Conservation (phyloP, 192 early-diverging fungal species). For the Rhizophagus prolifer region DNA sequence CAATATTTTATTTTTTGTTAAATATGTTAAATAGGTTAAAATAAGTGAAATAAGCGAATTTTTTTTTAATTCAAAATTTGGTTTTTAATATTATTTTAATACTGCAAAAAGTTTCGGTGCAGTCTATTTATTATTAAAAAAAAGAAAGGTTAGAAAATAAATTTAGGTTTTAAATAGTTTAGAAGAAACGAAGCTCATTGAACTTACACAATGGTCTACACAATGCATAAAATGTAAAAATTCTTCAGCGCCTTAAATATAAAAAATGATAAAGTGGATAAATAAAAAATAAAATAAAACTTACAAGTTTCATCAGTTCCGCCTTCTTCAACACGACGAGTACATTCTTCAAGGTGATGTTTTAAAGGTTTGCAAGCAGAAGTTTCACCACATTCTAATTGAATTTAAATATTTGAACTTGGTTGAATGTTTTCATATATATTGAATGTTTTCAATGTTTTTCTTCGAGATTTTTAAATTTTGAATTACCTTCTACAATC, state of each 20-base stretch:
- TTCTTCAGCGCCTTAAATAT: slow-evolving; percentile 61
- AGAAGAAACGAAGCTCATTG: not conserved
- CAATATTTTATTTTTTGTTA: no score
- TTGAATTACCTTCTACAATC: slow-evolving; percentile 57
- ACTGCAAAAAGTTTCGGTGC: not conserved
- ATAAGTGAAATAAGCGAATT: slow-evolving; percentile 77
- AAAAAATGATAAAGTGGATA: slow-evolving; percentile 6
- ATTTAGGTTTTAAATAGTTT: not conserved
- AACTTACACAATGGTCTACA: slow-evolving; percentile 79
- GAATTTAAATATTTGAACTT: not conserved
- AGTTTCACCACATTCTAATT: slow-evolving; percentile 60
- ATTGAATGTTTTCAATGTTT: no score
- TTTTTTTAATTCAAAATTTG: slow-evolving; percentile 33
- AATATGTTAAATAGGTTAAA: slow-evolving; percentile 35
- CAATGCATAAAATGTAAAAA: slow-evolving; percentile 82
- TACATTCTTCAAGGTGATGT: slow-evolving; percentile 76
- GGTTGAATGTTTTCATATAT: slow-evolving; percentile 25
- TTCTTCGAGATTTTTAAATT: not conserved
- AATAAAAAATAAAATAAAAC: not conserved
- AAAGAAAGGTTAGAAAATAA: not conserved
- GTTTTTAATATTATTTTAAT: not conserved
- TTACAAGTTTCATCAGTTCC: slow-evolving; percentile 74
- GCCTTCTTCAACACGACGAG: slow-evolving; percentile 67
- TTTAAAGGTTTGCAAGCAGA: slow-evolving; percentile 66
- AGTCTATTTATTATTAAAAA: not conserved